Percentiles rank a stretch among this genome's conserved stretches.
These are phyloP conservation scores for Fusarium zealandicum DNA, from an alignment of 2,329 filamentous ascomycete genomes.

Conservation along the genomic window DNA sequence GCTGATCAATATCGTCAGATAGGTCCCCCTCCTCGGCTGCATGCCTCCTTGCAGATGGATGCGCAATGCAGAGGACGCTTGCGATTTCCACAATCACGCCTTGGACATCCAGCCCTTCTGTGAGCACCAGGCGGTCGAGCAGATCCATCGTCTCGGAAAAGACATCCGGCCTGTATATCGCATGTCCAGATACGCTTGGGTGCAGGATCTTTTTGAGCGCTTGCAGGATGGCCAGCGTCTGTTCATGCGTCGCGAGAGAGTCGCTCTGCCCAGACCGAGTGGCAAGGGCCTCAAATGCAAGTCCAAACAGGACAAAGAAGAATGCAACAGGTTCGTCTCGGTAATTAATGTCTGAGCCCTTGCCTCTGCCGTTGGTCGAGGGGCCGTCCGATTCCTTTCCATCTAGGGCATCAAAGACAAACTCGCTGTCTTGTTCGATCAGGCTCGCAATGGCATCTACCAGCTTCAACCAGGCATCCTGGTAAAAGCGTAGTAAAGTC, in stretches of 20 bases:
- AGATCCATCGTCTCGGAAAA: conserved; percentile 98
- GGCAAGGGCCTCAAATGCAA: conserved; percentile 94
- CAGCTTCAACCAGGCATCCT: conserved; percentile 94
- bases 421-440: conserved; percentile 96
- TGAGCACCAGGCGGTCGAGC: conserved; percentile 89
- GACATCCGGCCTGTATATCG: conserved; percentile 93
- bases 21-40: conserved; percentile 73
- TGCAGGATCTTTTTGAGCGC: conserved; percentile 95
- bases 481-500: conserved; percentile 92
- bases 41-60: conserved; percentile 78
- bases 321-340: conserved; percentile 97
- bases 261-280: conserved; percentile 67
- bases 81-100: conserved; percentile 94
- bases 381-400: conserved; percentile 71
- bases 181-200: conserved; percentile 92
- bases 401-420: conserved; percentile 95
- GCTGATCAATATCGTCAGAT: conserved; percentile 95
- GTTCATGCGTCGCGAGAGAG: conserved; percentile 72
- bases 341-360: conserved; percentile 89
- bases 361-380: conserved; percentile 59
- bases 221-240: conserved; percentile 86
- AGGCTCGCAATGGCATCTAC: conserved; percentile 97
- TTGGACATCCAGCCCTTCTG: conserved; percentile 88
- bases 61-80: conserved; percentile 85
- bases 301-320: conserved; percentile 97